These are phyloP conservation scores for Diaporthe caulivora DNA, from an alignment of 2,329 filamentous ascomycete genomes.

Conservation along the genomic window DNA sequence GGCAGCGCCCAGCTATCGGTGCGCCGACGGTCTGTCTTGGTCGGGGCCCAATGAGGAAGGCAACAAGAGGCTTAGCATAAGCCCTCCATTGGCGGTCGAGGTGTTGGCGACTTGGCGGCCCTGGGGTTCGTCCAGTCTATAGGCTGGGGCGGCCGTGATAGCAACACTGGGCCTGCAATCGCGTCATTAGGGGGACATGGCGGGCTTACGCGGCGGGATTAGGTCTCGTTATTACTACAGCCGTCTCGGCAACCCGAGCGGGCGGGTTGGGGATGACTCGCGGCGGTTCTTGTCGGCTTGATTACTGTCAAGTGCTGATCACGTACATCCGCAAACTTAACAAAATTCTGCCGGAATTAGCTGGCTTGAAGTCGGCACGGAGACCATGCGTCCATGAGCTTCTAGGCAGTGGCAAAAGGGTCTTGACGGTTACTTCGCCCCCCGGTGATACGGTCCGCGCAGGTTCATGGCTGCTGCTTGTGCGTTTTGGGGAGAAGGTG, in stretches of 20 bases:
- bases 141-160: background rate
- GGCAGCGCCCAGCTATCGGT: background rate
- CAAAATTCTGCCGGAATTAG: background rate
- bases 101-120: conserved; percentile 5
- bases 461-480: too few species aligned
- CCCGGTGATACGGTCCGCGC: too few species aligned
- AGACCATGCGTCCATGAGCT: background rate
- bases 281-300: background rate
- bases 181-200: background rate
- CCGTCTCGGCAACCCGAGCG: background rate
- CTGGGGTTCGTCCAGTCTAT: background rate
- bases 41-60: conserved; percentile 6
- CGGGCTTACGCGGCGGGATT: background rate
- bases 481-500: too few species aligned
- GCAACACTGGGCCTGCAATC: conserved; percentile 5
- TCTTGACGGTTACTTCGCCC: background rate
- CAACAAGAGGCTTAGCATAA: conserved; percentile 20
- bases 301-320: background rate
- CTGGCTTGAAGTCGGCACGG: background rate
- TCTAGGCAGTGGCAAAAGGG: background rate
- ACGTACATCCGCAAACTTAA: background rate
- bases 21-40: conserved; percentile 22
- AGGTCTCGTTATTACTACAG: background rate
- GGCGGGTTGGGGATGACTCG: background rate
- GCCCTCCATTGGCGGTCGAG: background rate